phyloP scores from a whole-genome alignment of 2,329 filamentous ascomycete genomes.

The Pestalotiopsis sp. region DNA sequence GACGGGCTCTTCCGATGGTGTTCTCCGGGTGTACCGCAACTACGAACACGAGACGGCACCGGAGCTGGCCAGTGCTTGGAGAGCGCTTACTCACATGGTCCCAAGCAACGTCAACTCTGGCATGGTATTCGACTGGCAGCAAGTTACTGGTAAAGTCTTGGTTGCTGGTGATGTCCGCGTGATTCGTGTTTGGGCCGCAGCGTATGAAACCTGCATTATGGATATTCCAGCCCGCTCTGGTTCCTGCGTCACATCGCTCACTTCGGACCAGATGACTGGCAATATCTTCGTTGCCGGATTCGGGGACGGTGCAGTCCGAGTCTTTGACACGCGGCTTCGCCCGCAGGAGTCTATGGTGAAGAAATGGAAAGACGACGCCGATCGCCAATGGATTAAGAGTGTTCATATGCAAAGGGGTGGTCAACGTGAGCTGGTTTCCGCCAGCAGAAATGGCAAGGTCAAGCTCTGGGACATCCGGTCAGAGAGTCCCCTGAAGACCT shows the following conservation, averaged over 20 bases:
- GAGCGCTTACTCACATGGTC: constrained; percentile 90
- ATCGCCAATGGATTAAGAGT: constrained; percentile 90
- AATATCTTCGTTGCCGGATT: constrained; percentile 96
- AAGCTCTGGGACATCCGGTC: constrained; percentile 95
- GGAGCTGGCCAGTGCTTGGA: constrained; percentile 87
- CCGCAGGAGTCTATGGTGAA: constrained; percentile 91
- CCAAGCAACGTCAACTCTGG: constrained; percentile 93
- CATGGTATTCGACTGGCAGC: constrained; percentile 98
- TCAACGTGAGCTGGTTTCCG: constrained; percentile 86
- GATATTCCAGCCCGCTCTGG: constrained; percentile 95
- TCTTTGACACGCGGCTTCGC: constrained; percentile 86
- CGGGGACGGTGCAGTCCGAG: constrained; percentile 89
- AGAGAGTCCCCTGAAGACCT: constrained; percentile 74
- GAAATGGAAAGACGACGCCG: constrained; percentile 89
- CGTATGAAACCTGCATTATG: constrained; percentile 86
- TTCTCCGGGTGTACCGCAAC: constrained; percentile 89
- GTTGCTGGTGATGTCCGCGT: constrained; percentile 95
- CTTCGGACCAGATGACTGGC: constrained; percentile 96
- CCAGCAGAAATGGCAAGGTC: constrained; percentile 89
- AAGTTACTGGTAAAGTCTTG: constrained; percentile 92
- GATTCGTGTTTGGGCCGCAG: constrained; percentile 95
- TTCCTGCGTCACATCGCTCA: constrained; percentile 93
- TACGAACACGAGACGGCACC: constrained; percentile 80
- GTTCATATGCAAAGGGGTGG: constrained; percentile 97
- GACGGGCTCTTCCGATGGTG: constrained; percentile 93